Percentiles rank a stretch among this genome's conserved stretches.
Conservation (phyloP, 108 stramenopile species). For the Skeletonema grethae region DNA sequence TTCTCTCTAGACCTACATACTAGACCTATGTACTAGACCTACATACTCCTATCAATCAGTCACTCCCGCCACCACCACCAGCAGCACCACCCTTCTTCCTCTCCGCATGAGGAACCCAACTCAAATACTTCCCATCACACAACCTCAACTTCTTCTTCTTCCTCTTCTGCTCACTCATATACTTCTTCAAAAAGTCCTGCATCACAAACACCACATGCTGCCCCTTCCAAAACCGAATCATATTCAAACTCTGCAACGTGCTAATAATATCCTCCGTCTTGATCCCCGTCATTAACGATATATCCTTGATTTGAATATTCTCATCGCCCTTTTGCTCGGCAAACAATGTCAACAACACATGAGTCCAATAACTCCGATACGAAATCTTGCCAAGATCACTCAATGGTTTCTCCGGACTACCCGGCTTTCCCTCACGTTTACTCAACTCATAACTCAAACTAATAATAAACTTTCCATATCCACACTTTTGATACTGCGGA, state of each 20-base stretch:
- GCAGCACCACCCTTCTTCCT: conserved; percentile 45
- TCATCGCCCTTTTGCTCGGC: conserved; percentile 48
- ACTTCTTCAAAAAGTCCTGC: conserved; percentile 72
- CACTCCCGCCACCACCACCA: neutral
- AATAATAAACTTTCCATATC: conserved; percentile 99
- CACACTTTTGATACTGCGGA: conserved; percentile 97
- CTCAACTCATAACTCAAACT: conserved; percentile 91
- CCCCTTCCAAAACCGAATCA: conserved; percentile 98
- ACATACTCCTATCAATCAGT: too few relatives aligned
- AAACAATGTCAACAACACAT: conserved; percentile 73
- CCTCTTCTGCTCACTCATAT: conserved; percentile 73
- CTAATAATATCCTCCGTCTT: conserved; percentile 97
- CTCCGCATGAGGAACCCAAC: conserved; percentile 63
- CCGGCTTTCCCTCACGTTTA: conserved; percentile 91
- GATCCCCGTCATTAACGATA: conserved; percentile 89
- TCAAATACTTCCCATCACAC: conserved; percentile 67
- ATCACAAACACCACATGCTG: conserved; percentile 96
- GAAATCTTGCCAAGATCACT: conserved; percentile 94
- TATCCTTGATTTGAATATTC: conserved; percentile 83
- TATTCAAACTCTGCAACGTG: conserved; percentile 92
- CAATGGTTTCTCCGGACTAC: conserved; percentile 97
- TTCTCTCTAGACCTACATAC: too few relatives aligned
- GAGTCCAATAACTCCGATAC: conserved; percentile 95
- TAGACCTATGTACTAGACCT: too few relatives aligned
- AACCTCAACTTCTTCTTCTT: conserved; percentile 71